Evolutionary conservation across 805 yeast genomes (phyloP), one percentile per base, ranked within the genome.

Genomic region (Kuraishia piskuri): DNA sequence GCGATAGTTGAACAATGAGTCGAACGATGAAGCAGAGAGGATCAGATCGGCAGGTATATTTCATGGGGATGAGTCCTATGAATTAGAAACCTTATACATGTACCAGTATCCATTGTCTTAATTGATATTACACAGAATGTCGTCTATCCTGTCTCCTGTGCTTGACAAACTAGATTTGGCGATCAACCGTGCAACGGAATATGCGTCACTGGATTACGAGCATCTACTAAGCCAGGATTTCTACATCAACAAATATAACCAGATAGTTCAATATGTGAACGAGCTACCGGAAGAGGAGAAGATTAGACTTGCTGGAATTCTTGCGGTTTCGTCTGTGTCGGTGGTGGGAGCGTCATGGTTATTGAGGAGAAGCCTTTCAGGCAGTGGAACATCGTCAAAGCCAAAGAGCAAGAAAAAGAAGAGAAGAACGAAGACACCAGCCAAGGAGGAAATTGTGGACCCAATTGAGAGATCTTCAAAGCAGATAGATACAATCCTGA

Each of bases 391-490:
- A 17, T 12, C 24, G 22, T 23, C 24, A 22, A 20, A 20, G n/a
- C 10, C 22, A 49, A 56, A 56, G 19, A 53, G 52, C 48, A 50
- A 51, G 51, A 54, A 57, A 54, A 57, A 49, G 46, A 52, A 48
- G 50, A 54, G 54, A 50, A 58, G 55, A 54, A 23, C 52, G 6
- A 54, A 51, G 24, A 45, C 54, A 45, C 56, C 52, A 21, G 23
- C 50, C n/a, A 25, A 23, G 14, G 25, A 19, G 22, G 40, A 24
- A 22, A 19, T 50, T 3, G 51, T 51, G 23, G 61, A 56, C 23
- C 66, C 68, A 3, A 52, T 58, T 8, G 54, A 57, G 24, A 37
- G 45, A 17, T 50, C 67, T 4, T 54, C 59, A 40, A 49, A 53
- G 7, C 54, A 56, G 50, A 60, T 64, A 19, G 56, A 54, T 10